These are phyloP conservation scores for Beauveria caledonica DNA, from an alignment of 2,329 filamentous ascomycete genomes.

Conservation along the genomic window DNA sequence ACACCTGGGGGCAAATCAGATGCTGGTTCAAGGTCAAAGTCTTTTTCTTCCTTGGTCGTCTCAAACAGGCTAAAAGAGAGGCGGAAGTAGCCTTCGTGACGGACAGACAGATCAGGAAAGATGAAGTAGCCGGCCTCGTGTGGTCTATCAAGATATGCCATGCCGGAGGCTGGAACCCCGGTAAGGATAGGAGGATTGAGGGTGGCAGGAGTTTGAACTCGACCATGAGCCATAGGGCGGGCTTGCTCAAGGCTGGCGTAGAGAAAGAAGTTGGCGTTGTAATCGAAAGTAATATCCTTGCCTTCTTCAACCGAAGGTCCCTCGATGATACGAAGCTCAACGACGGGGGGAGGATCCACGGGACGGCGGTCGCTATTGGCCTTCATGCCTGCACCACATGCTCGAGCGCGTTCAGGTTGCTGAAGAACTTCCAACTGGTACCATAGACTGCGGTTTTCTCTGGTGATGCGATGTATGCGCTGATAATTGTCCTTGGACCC, in stretches of 20 bases:
- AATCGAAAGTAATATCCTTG: slow-evolving; percentile 74
- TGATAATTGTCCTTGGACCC: slow-evolving; percentile 33
- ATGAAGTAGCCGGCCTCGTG: slow-evolving; percentile 81
- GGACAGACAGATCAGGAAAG: slow-evolving; percentile 91
- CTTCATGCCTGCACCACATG: slow-evolving; percentile 91
- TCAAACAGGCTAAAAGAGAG: slow-evolving; percentile 90
- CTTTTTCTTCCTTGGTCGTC: slow-evolving; percentile 77
- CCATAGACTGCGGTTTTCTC: slow-evolving; percentile 66
- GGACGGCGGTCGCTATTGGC: slow-evolving; percentile 66
- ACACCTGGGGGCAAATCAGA: slow-evolving; percentile 47
- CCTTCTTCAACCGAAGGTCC: slow-evolving; percentile 52
- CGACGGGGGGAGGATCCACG: slow-evolving; percentile 89
- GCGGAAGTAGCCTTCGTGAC: slow-evolving; percentile 90
- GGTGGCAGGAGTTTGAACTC: slow-evolving; percentile 58
- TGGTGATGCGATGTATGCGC: slow-evolving; percentile 46
- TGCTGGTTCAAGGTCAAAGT: slow-evolving; percentile 54
- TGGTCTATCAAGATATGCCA: slow-evolving; percentile 91
- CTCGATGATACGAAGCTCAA: slow-evolving; percentile 81
- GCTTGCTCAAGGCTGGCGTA: slow-evolving; percentile 86
- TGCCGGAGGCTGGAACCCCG: slow-evolving; percentile 88
- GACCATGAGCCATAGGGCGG: slow-evolving; percentile 72
- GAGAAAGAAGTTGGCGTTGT: slow-evolving; percentile 96
- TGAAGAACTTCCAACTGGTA: slow-evolving; percentile 84
- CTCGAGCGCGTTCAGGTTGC: slow-evolving; percentile 87
- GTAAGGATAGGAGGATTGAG: slow-evolving; percentile 78